Percentiles rank a stretch among this genome's conserved stretches.
These are phyloP conservation scores for Epichloe scottii DNA, from an alignment of 2,329 filamentous ascomycete genomes.

Conservation along the genomic window DNA sequence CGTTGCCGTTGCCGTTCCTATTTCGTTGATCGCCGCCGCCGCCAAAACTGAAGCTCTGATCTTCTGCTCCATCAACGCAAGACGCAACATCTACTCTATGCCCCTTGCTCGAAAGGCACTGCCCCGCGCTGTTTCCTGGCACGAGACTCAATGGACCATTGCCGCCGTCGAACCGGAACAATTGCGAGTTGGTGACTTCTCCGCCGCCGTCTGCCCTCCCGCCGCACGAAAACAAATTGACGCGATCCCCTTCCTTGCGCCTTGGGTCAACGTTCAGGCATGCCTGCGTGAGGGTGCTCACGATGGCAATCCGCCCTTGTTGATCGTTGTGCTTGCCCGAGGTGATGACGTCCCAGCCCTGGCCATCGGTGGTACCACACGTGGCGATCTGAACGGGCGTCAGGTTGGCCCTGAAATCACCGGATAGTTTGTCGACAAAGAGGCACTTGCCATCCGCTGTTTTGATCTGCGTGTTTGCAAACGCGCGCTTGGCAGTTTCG, in stretches of 20 bases:
- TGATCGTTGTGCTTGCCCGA: conserved; percentile 38
- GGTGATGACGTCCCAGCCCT: conserved; percentile 36
- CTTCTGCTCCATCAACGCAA: neutral
- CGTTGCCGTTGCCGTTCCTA: neutral
- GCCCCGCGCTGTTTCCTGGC: conserved; percentile 31
- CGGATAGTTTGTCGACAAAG: conserved; percentile 33
- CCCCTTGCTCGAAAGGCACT: conserved; percentile 28
- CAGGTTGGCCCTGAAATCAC: conserved; percentile 35
- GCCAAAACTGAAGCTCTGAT: conserved; percentile 3
- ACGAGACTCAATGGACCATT: conserved; percentile 29
- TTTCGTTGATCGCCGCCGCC: neutral
- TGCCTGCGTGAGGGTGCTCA: conserved; percentile 44
- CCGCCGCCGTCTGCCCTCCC: conserved; percentile 43
- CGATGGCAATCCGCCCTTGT: conserved; percentile 34
- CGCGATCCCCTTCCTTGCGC: conserved; percentile 26
- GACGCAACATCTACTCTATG: conserved; percentile 17
- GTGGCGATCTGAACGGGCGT: conserved; percentile 31
- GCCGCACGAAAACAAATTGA: conserved; percentile 45
- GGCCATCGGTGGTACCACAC: conserved; percentile 29
- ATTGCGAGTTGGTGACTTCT: conserved; percentile 36
- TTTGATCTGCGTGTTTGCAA: conserved; percentile 31
- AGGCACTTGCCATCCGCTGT: conserved; percentile 32
- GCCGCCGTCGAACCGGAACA: conserved; percentile 33
- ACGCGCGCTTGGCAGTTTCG: conserved; percentile 28
- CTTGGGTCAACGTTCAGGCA: conserved; percentile 42